These are phyloP conservation scores for Daldinia childiae DNA, from an alignment of 495 filamentous ascomycete species.

Conservation along the genomic window DNA sequence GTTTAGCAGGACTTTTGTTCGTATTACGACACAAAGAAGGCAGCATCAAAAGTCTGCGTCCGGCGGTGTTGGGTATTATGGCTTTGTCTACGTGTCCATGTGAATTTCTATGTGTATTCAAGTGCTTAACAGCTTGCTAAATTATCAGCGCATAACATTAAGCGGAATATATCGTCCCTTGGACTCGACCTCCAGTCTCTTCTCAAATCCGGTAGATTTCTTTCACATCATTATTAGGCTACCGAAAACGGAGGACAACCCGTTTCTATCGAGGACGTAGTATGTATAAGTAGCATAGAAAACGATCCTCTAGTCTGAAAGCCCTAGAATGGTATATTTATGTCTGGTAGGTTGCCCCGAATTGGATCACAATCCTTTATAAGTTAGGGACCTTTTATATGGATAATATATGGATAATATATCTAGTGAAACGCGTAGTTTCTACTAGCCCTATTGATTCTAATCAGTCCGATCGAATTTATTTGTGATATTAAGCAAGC, in stretches of 20 bases:
- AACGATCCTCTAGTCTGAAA: not conserved
- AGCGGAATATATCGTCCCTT: not conserved
- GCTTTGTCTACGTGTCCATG: slow-evolving; percentile 28
- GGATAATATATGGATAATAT: not conserved
- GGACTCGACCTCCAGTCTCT: slow-evolving; percentile 5
- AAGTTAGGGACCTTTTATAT: too few relatives aligned
- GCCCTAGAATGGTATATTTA: not conserved
- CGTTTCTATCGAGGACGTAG: not conserved
- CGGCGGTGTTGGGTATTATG: slow-evolving; percentile 9
- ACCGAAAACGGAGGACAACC: slow-evolving; percentile 25
- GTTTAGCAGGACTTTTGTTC: slow-evolving; percentile 26
- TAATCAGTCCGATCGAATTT: too few relatives aligned
- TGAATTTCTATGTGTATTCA: not conserved
- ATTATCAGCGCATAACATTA: not conserved
- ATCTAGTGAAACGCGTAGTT: too few relatives aligned
- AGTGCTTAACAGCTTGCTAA: not conserved
- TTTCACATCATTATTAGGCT: slow-evolving; percentile 2
- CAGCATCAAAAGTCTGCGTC: slow-evolving; percentile 13
- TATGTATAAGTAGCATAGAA: not conserved
- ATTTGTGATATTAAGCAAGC: too few relatives aligned
- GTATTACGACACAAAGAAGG: slow-evolving; percentile 29
- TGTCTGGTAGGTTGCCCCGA: not conserved
- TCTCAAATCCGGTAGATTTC: slow-evolving; percentile 25
- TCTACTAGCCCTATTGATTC: too few relatives aligned
- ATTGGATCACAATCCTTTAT: not conserved